phyloP scores from a whole-genome alignment of 106 monocot species.

The Dioscorea dumetorum region DNA sequence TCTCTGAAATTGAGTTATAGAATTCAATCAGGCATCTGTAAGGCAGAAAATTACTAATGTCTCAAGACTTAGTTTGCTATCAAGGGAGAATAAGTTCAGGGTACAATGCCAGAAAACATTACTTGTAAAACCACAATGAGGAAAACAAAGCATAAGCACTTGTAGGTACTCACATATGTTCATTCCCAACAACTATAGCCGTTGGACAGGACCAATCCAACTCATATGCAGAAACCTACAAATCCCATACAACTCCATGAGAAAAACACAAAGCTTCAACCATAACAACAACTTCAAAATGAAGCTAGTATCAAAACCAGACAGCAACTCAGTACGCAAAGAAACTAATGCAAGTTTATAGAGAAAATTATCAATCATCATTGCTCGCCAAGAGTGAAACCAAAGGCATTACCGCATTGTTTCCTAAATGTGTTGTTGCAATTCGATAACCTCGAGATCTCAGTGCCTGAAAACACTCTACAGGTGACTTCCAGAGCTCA shows the following conservation, averaged over 20 bases:
- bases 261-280: not conserved
- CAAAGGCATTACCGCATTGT: constrained; percentile 47
- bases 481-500: constrained; percentile 78
- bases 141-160: too few species aligned
- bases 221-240: constrained; percentile 75
- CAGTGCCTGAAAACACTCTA: constrained; percentile 67
- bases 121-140: too few species aligned
- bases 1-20: too few species aligned
- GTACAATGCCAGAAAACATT: too few species aligned
- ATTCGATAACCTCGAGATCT: constrained; percentile 84
- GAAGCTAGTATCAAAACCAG: not conserved
- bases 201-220: constrained; percentile 95
- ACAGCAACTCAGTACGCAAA: too few species aligned
- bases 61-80: too few species aligned
- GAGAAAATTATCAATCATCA: too few species aligned
- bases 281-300: not conserved
- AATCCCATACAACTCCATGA: not conserved
- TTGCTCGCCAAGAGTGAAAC: not conserved
- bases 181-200: constrained; percentile 96
- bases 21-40: too few species aligned
- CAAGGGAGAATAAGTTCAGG: too few species aligned
- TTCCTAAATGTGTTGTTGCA: constrained; percentile 68
- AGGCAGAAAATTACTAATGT: too few species aligned
- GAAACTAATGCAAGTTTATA: too few species aligned
- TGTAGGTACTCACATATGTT: constrained; percentile 47